Conservation (phyloP, 208 protist genomes). For the Leptomonas pyrrhocoris region DNA sequence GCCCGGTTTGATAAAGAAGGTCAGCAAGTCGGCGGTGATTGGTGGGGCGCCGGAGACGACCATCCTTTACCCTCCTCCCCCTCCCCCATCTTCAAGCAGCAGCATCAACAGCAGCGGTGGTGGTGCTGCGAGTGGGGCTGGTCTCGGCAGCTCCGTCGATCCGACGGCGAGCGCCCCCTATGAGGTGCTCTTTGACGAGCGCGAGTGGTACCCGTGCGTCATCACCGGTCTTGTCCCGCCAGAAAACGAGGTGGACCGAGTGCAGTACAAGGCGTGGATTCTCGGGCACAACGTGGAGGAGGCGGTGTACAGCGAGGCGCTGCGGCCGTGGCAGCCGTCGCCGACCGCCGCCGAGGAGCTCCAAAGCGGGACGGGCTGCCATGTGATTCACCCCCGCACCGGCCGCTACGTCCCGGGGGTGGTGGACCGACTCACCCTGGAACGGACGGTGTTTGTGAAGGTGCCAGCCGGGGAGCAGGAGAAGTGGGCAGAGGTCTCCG, state of each 20-base stretch:
- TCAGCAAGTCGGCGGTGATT: slow-evolving; percentile 11
- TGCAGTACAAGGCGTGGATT: slow-evolving; percentile 66
- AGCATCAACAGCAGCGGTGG: not conserved
- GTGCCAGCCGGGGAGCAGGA: slow-evolving; percentile 18
- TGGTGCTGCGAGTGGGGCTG: too few relatives aligned
- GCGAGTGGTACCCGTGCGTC: slow-evolving; percentile 75
- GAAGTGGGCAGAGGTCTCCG: slow-evolving; percentile 3
- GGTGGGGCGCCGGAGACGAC: slow-evolving; percentile 18
- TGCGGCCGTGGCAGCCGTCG: slow-evolving; percentile 59
- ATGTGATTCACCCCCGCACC: slow-evolving; percentile 59
- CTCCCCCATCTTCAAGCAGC: not conserved
- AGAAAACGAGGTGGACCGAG: slow-evolving; percentile 44
- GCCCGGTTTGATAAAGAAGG: slow-evolving; percentile 37
- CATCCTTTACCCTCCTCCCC: slow-evolving; percentile 17
- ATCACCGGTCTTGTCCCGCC: slow-evolving; percentile 58
- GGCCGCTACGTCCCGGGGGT: slow-evolving; percentile 43
- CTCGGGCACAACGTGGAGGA: slow-evolving; percentile 80
- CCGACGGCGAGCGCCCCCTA: slow-evolving; percentile 43
- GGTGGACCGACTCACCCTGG: slow-evolving; percentile 77
- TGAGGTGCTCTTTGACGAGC: slow-evolving; percentile 72
- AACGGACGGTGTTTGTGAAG: slow-evolving; percentile 60
- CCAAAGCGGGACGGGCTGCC: slow-evolving; percentile 58
- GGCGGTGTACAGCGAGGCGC: slow-evolving; percentile 52
- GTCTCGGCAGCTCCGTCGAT: not conserved
- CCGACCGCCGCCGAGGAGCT: slow-evolving; percentile 32